A percentile compares a stretch with the other conserved stretches of the same genome.
Conservation (phyloP, 345 rosid genomes). For the Isatis tinctoria region DNA sequence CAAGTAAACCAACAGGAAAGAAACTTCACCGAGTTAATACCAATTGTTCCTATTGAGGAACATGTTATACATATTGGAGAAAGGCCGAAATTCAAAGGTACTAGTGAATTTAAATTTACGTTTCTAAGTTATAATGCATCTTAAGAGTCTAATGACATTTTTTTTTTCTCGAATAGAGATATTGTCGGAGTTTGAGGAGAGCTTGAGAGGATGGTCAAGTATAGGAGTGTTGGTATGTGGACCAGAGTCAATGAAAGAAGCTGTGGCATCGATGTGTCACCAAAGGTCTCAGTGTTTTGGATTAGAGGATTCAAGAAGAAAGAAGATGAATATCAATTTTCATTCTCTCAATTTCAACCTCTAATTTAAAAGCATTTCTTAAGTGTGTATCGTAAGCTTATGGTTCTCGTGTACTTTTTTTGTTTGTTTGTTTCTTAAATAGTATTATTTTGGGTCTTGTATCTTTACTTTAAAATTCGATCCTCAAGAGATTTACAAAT, state of each 20-base stretch:
- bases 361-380: not conserved
- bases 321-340: constrained; percentile 8
- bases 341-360: constrained; percentile 25
- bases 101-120: not conserved
- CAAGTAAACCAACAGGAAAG: constrained; percentile 28
- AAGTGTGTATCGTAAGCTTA: not conserved
- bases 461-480: not conserved
- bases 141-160: not conserved
- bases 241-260: constrained; percentile 67
- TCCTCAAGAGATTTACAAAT: not conserved
- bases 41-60: constrained; percentile 31
- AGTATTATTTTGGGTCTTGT: not conserved
- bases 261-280: constrained; percentile 42
- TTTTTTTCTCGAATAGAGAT: constrained; percentile 43
- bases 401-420: not conserved
- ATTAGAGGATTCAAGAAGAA: not conserved
- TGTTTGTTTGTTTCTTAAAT: not conserved
- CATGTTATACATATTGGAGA: constrained; percentile 61
- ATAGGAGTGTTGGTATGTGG: constrained; percentile 80
- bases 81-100: constrained; percentile 81
- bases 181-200: constrained; percentile 43
- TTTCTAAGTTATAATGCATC: not conserved
- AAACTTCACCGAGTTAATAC: constrained; percentile 21
- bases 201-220: constrained; percentile 39
- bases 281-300: constrained; percentile 13